Base-by-base conservation (phyloP, 371 early-diverging fungal species). In the Actinomortierella ambigua region DNA sequence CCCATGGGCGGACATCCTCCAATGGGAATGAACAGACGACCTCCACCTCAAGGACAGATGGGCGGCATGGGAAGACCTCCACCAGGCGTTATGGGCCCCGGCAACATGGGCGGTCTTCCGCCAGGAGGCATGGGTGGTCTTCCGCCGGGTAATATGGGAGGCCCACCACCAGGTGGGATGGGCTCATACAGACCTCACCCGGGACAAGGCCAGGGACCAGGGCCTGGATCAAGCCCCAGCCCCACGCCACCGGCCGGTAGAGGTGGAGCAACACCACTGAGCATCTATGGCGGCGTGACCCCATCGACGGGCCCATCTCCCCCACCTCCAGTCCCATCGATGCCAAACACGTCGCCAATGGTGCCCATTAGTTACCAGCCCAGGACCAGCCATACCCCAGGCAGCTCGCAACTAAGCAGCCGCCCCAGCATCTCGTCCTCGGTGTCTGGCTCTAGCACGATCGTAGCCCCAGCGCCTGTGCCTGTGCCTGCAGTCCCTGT, bases 271-370 rank as follows among this genome's bases (percentile, higher is more conserved):
- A 53, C 62, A 22, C 61, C 64, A n/a, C 47, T 59, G 17, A 61
- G 61, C 20, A 59, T 73, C 54, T 73, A 73, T 13, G 73, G 73
- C 1, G 73, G 73, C 42, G 66, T 73, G 39, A 59, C 60, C 14
- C 39, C 67, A 18, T 26, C 49, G 14, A 6, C 55, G 9, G 43
- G 43, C 18, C 34, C 34, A 59, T 20, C 34, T n/a, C 53, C 18
- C 60, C 26, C 24, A 22, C 17, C 44, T 20, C 60, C 26, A 61
- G 13, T 22, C 5, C 43, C 61, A 11, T 8, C 58, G 28, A 46
- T 61, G 8, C 11, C 43, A 0, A 59, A 42, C 42, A 50, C 52
- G n/a, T 58, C 73, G 7, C 60, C 73, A 2, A 34, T 63, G 51
- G 63, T 60, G 7, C 67, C 67, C 15, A 41, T 57, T 48, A 49